Base-by-base conservation (phyloP, 129 eudicot species). In the Centaurea solstitialis region DNA sequence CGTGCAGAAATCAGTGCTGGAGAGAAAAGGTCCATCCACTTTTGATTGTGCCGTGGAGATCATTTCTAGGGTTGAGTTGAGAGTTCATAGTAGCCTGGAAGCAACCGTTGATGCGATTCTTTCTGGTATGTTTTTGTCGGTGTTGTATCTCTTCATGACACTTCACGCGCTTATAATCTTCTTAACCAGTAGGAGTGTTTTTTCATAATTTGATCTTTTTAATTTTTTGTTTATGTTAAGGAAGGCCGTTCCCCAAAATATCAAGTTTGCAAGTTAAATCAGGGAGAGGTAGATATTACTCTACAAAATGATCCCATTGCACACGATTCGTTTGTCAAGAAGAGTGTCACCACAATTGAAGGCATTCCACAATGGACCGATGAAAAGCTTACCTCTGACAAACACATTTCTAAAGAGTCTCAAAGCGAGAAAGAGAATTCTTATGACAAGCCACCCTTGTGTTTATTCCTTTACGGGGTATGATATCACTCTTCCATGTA, bases 31-130 rank as follows among this genome's bases (percentile, higher is more conserved):
- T 43, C 97, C 97, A 24, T 87, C 99, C 45, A 90, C 97, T 74
- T 94, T 94, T 73, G 85, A 84, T 75, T 89, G 97, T 79, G 92
- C 94, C 3, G 99, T 94, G 75, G 99, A 95, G 91, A 89, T 95
- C 77, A 95, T 95, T 76, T 89, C 94, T 66, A 95, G 94, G 87
- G 74, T 89, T 65, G 92, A 92, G 79, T 81, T 95, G 84, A 88
- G 90, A 41, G 92, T 92, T 73, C 99, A 95, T 81, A 84, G 84
- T 38, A 88, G 83, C 81, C 84, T 95, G 57, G 97, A 90, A 84
- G 92, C 92, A 9, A 95, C 98, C 15, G 99, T 95, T 65, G 99
- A 95, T 87, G 94, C 98, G 71, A 78, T 95, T 75, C 99, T 95
- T 86, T 78, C 90, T 75, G 98, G 98, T 95, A 75, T 69, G 86